Evolutionary conservation across 371 early-diverging fungal species (phyloP).

Genomic region (Rhizomucor miehei): DNA sequence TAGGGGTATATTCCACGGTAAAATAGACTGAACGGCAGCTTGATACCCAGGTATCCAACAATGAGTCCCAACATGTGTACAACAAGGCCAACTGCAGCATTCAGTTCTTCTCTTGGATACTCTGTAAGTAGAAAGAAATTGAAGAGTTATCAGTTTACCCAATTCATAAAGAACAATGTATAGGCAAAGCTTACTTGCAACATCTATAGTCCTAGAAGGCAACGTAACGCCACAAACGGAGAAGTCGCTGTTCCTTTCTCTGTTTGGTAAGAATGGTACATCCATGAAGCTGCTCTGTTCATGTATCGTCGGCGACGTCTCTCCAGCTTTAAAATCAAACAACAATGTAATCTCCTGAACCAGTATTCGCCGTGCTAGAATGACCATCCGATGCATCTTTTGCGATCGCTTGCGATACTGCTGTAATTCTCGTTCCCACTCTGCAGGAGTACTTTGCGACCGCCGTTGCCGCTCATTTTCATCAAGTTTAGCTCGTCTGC

Average conservation of each 20-base stretch:
- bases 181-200: conserved; percentile 27
- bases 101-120: conserved; percentile 69
- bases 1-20: conserved; percentile 53
- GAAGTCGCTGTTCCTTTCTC: conserved; percentile 35
- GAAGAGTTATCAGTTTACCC: not conserved
- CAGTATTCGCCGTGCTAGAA: conserved; percentile 45
- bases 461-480: conserved; percentile 7
- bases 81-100: conserved; percentile 79
- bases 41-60: conserved; percentile 74
- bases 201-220: conserved; percentile 39
- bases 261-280: conserved; percentile 4
- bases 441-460: conserved; percentile 26
- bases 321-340: conserved; percentile 52
- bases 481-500: conserved; percentile 16
- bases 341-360: conserved; percentile 56
- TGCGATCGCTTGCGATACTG: conserved; percentile 33
- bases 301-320: conserved; percentile 16
- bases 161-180: too few relatives aligned
- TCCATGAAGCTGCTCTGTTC: not conserved
- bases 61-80: conserved; percentile 77
- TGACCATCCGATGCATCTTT: conserved; percentile 32
- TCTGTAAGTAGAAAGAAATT: conserved; percentile 10
- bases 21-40: conserved; percentile 67
- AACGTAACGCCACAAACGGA: conserved; percentile 55
- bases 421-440: conserved; percentile 30